Base-by-base conservation (phyloP, 345 rosid genomes). In the Pelargonium nanum region DNA sequence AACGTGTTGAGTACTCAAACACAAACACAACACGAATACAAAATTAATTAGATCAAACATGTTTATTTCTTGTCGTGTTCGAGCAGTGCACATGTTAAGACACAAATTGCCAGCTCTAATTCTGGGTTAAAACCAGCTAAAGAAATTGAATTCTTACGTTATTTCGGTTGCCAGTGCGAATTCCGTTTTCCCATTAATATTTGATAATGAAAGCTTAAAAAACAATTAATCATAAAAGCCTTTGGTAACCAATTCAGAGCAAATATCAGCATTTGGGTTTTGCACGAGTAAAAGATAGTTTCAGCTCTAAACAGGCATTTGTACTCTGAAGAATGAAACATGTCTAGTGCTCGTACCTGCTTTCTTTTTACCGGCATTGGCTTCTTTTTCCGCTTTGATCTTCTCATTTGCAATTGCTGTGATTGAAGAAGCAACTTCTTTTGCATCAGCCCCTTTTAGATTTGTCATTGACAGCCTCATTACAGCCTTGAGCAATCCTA, bases 401-500 rank as follows among this genome's bases (percentile, higher is more conserved):
- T 89, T 92, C 74, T 92, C 98, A 76, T 87, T 92, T 19, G 88
- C 96, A 70, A 92, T 84, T 30, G 98, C 87, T 58, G 85, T 77
- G 61, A 92, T 50, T 9, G 98, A 82, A 55, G 97, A 82, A 0
- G 94, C 85, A 68, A 92, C 79, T 0, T 92, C 98, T 78, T 87
- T 87, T 44, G 84, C 94, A 73, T 89, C 97, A 12, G 99, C 89
- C 1, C 89, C 91, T 78, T 84, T 92, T 76, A 89, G 54, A 63
- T 74, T 26, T 20, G 83, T 73, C 85, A 84, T 68, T 23, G 96
- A 89, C 48, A 80, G 72, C 83, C 94, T 87, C 85, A 87, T 89
- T 15, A 92, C 85, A 15, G 93, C 70, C 82, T 89, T 89, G 19
- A 92, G 91, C 48, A 89, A 67, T 19, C 76, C 75, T 20, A 77